A percentile compares a stretch with the other conserved stretches of the same genome.
phyloP scores from a whole-genome alignment of 768 basidiomycete genomes.

The Tylopilus cervinicoccineus region DNA sequence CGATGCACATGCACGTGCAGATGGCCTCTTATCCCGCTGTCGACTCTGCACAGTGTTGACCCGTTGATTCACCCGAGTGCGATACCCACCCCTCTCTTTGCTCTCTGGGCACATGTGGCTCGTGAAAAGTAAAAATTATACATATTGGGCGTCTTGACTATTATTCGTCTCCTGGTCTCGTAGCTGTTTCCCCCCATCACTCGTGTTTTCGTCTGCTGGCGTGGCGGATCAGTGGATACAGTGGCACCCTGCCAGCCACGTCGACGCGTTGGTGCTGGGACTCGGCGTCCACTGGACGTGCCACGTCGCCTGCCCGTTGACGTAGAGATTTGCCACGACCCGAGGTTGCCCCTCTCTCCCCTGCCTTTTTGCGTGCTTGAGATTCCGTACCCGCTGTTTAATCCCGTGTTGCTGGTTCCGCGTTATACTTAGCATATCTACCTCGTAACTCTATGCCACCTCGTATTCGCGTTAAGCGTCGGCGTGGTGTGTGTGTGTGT shows the following conservation, averaged over 20 bases:
- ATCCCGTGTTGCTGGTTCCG: conserved; percentile 14
- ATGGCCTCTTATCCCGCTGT: conserved; percentile 20
- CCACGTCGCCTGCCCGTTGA: conserved; percentile 10
- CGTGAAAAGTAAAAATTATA: conserved; percentile 35
- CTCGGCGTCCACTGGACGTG: conserved; percentile 5
- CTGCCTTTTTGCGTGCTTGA: neutral
- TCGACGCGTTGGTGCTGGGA: conserved; percentile 1
- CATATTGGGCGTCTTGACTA: conserved; percentile 33
- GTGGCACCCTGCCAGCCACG: conserved; percentile 1
- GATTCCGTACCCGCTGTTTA: conserved; percentile 11
- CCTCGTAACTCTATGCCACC: conserved; percentile 21
- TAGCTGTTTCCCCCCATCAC: conserved; percentile 4
- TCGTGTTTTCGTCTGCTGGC: conserved; percentile 12
- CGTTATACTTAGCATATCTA: conserved; percentile 24
- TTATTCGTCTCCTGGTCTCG: conserved; percentile 15
- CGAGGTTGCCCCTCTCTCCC: neutral
- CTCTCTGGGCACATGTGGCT: neutral
- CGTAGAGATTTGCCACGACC: conserved; percentile 15
- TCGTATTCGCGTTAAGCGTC: conserved; percentile 16
- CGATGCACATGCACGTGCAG: conserved; percentile 28
- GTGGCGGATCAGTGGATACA: conserved; percentile 4
- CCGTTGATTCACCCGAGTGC: neutral
- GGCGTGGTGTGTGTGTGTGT: too few relatives aligned
- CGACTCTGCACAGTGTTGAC: conserved; percentile 20
- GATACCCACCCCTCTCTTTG: conserved; percentile 17